Percentiles rank a stretch among this genome's conserved stretches.
Conservation (phyloP, 192 early-diverging fungal species). For the Backusella parvicylindrica region DNA sequence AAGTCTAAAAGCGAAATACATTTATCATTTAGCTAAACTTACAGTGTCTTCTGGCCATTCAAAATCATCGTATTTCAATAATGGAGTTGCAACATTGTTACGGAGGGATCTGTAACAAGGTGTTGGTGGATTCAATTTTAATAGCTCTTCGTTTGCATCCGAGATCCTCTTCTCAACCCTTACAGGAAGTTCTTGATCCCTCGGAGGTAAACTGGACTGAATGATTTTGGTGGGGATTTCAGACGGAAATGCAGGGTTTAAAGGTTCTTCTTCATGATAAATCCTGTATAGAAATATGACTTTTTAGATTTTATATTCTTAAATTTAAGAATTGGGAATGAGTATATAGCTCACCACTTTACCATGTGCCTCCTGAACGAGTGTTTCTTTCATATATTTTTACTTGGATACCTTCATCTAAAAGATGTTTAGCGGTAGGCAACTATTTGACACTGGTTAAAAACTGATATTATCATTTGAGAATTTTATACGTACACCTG, state of each 20-base stretch:
- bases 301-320: neutral
- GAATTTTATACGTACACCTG: constrained; percentile 10
- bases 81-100: neutral
- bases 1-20: neutral
- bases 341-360: neutral
- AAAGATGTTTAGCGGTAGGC: constrained; percentile 18
- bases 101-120: neutral
- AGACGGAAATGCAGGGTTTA: neutral
- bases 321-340: neutral
- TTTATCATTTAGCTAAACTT: neutral
- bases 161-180: neutral
- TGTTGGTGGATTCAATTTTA: constrained; percentile 3
- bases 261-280: neutral
- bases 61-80: constrained; percentile 3
- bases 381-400: constrained; percentile 20
- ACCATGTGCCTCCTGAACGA: constrained; percentile 18
- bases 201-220: neutral
- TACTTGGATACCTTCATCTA: constrained; percentile 20
- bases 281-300: neutral
- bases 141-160: neutral
- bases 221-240: neutral
- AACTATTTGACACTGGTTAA: neutral
- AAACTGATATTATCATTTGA: neutral
- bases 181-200: neutral
- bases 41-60: neutral